A percentile compares a stretch with the other conserved stretches of the same genome.
Evolutionary conservation across 768 basidiomycete genomes (phyloP).

Genomic region (Lyophyllum atratum): DNA sequence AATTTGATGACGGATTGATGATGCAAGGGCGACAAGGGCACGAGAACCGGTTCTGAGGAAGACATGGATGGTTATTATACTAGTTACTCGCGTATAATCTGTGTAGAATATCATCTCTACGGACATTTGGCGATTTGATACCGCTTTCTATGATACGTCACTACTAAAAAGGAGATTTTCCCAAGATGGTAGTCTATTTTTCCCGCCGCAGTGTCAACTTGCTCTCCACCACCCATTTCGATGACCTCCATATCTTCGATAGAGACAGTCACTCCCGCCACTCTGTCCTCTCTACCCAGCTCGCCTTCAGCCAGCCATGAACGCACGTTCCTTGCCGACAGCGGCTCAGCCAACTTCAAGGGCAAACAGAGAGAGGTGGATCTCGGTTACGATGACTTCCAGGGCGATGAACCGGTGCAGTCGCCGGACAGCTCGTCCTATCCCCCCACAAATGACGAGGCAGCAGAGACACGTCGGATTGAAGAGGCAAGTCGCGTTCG

Average conservation of each 20-base stretch:
- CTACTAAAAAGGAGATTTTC: neutral
- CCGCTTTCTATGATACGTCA: neutral
- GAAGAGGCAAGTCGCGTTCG: constrained; percentile 57
- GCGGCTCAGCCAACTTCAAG: constrained; percentile 23
- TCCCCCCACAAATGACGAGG: constrained; percentile 68
- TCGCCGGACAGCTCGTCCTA: constrained; percentile 38
- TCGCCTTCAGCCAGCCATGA: constrained; percentile 34
- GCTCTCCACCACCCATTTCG: neutral
- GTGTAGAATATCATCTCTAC: constrained; percentile 14
- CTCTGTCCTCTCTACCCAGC: constrained; percentile 36
- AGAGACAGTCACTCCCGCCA: constrained; percentile 14
- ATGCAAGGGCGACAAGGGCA: constrained; percentile 36
- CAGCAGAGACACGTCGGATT: constrained; percentile 66
- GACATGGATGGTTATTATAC: constrained; percentile 1
- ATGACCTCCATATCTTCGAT: constrained; percentile 25
- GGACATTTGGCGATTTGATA: constrained; percentile 11
- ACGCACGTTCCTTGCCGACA: constrained; percentile 32
- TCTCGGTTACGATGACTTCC: constrained; percentile 25
- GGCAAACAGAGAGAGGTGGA: constrained; percentile 24
- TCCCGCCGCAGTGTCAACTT: neutral
- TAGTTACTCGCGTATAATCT: constrained; percentile 5
- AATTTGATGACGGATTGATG: constrained; percentile 51
- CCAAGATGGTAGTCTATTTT: constrained; percentile 1
- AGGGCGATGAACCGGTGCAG: constrained; percentile 15
- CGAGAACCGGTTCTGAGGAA: constrained; percentile 41